Conservation (phyloP, 306 rosid genomes). For the Astragalus glycyphyllos region DNA sequence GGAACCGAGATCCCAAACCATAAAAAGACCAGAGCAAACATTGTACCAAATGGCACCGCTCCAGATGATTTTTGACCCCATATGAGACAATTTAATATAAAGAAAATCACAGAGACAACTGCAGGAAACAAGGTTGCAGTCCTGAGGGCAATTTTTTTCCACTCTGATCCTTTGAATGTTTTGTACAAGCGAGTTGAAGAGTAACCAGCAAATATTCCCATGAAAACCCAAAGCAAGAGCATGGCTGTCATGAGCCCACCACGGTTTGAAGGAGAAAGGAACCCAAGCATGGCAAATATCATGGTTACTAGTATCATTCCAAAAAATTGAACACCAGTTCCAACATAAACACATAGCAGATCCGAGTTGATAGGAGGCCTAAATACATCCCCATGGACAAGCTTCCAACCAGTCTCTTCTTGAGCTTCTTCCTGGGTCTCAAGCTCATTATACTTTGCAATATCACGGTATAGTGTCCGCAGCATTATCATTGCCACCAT, state of each 20-base stretch:
- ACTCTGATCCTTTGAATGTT: slow-evolving; percentile 91
- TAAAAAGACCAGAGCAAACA: slow-evolving; percentile 91
- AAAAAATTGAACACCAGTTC: slow-evolving; percentile 95
- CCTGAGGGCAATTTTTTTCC: slow-evolving; percentile 86
- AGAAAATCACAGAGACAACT: slow-evolving; percentile 70
- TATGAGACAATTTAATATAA: slow-evolving; percentile 75
- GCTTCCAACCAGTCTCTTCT: slow-evolving; percentile 99
- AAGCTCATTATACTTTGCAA: slow-evolving; percentile 94
- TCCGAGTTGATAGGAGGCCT: slow-evolving; percentile 88
- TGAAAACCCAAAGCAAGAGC: slow-evolving; percentile 97
- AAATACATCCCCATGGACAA: slow-evolving; percentile 97
- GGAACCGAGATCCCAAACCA: slow-evolving; percentile 99
- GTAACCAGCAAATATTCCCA: slow-evolving; percentile 95
- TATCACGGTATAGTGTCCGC: slow-evolving; percentile 94
- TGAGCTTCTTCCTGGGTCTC: slow-evolving; percentile 99
- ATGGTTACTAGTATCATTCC: slow-evolving; percentile 93
- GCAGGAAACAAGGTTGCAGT: slow-evolving; percentile 89
- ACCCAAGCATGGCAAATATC: slow-evolving; percentile 95
- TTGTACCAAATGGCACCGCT: slow-evolving; percentile 97
- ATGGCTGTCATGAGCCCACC: slow-evolving; percentile 98
- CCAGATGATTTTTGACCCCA: slow-evolving; percentile 99
- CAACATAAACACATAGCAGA: slow-evolving; percentile 87
- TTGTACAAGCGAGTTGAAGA: slow-evolving; percentile 88
- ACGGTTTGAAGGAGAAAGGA: slow-evolving; percentile 96
- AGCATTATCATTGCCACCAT: slow-evolving; percentile 99